phyloP scores from a whole-genome alignment of 495 filamentous ascomycete genomes.

The Neurospora sp. region DNA sequence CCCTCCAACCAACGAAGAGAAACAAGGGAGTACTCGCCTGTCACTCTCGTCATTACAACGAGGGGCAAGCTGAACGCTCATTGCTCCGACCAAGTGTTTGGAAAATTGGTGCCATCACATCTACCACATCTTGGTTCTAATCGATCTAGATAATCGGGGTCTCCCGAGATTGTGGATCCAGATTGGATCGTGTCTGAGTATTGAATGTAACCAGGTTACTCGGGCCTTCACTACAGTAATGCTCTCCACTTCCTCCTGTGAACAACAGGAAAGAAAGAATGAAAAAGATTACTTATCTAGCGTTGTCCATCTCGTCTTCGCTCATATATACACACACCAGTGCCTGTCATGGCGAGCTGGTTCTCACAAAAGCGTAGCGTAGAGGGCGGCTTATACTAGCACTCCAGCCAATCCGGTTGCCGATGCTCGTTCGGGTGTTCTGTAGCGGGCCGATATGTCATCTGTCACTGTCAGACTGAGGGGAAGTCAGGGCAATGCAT shows the following conservation, averaged over 20 bases:
- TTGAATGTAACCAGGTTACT: slow-evolving; percentile 12
- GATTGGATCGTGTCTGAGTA: slow-evolving; percentile 14
- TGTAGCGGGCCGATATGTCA: neutral
- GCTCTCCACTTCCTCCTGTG: neutral
- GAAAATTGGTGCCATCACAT: slow-evolving; percentile 4
- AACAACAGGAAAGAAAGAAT: neutral
- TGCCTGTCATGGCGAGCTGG: neutral
- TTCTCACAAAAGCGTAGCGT: neutral
- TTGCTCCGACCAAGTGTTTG: slow-evolving; percentile 18
- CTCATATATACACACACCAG: neutral
- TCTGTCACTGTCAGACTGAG: neutral
- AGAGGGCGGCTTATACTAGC: neutral
- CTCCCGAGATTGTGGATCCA: slow-evolving; percentile 5
- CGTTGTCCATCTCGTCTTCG: neutral
- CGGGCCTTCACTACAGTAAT: slow-evolving; percentile 9
- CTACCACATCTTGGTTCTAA: neutral
- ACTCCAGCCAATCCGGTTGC: neutral
- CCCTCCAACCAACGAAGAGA: neutral
- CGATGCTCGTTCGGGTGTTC: neutral
- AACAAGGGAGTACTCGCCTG: neutral
- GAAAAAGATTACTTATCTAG: neutral
- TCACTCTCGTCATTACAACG: neutral
- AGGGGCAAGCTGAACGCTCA: slow-evolving; percentile 1
- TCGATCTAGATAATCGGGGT: slow-evolving; percentile 10
- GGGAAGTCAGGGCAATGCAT: neutral